Evolutionary conservation across 1,139 yeast genomes (phyloP), one percentile per base, ranked within the genome.

Genomic region (Sporopachydermia cereana): DNA sequence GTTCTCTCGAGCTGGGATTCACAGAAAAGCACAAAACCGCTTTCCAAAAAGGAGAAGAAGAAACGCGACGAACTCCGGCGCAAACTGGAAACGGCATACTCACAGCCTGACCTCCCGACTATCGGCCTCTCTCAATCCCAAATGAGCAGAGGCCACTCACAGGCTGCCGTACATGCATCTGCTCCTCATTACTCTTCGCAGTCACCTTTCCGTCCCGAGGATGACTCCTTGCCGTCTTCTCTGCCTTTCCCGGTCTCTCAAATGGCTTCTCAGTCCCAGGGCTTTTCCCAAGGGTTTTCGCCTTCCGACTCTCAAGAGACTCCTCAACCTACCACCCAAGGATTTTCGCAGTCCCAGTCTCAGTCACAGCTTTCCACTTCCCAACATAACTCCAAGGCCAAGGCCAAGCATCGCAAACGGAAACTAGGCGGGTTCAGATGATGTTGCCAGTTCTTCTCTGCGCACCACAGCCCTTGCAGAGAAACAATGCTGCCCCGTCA

Each of bases 381-480:
- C 5, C 39, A 34, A n/a, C 9, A 7, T 16, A 7, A 21, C 9
- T 7, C 39, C 9, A 34, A 34, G n/a, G 12, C 5, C 12, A 34
- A 34, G 39, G 5, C 22, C 5, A 34, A 34, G 22, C 22, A 16
- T 34, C 18, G 39, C 9, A 34, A 34, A 20, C 39, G 39, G 12
- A 34, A 34, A 34, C 22, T 34, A 16, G 39, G 39, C 39, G 39
- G 39, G 22, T 34, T 34, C 39, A 34, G 22, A n/a, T 34, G n/a
- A n/a, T n/a, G n/a, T n/a, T n/a, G n/a, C n/a, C n/a, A n/a, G n/a
- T n/a, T n/a, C n/a, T n/a, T n/a, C n/a, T n/a, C n/a, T n/a, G n/a
- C n/a, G n/a, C n/a, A n/a, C n/a, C n/a, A n/a, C n/a, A n/a, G n/a
- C n/a, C n/a, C n/a, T n/a, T n/a, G n/a, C n/a, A n/a, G n/a, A n/a